phyloP scores from a whole-genome alignment of 208 protist genomes.

The Wallacemonas collosoma region DNA sequence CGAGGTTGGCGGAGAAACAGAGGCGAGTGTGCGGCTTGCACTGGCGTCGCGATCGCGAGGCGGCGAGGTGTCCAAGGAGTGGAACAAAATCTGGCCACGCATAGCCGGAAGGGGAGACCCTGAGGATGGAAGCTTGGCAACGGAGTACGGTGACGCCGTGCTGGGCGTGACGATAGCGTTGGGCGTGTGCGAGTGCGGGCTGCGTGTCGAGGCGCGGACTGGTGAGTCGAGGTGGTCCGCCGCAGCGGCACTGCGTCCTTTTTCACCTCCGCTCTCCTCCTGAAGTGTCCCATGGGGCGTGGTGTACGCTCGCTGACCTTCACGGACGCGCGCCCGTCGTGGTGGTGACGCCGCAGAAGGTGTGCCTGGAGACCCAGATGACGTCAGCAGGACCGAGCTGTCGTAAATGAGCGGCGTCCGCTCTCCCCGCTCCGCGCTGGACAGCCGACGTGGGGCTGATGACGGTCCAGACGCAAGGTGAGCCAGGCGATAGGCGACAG shows the following conservation, averaged over 20 bases:
- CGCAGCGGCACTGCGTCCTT: not conserved
- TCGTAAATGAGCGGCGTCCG: constrained; percentile 1
- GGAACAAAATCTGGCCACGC: constrained; percentile 11
- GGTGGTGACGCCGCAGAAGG: not conserved
- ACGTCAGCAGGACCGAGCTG: constrained; percentile 9
- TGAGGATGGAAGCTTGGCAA: not conserved
- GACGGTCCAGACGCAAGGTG: not conserved
- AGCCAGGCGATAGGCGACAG: constrained; percentile 2
- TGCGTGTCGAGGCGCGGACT: not conserved
- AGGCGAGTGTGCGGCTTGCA: not conserved
- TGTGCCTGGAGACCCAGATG: not conserved
- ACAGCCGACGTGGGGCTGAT: too few species aligned
- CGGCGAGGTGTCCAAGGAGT: not conserved
- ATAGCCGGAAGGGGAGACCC: not conserved
- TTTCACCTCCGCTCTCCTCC: too few species aligned
- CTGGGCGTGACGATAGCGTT: too few species aligned
- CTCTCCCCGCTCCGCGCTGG: not conserved
- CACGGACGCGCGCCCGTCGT: too few species aligned
- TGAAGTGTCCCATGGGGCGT: too few species aligned
- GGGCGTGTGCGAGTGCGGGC: too few species aligned
- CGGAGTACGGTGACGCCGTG: constrained; percentile 1
- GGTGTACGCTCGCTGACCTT: too few species aligned
- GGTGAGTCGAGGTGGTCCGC: constrained; percentile 1
- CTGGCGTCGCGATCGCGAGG: not conserved
- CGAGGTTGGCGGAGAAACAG: constrained; percentile 6